Evolutionary conservation across 1,284 basidiomycete genomes (phyloP), one percentile per base, ranked within the genome.

Genomic region (Sparassis latifolia): DNA sequence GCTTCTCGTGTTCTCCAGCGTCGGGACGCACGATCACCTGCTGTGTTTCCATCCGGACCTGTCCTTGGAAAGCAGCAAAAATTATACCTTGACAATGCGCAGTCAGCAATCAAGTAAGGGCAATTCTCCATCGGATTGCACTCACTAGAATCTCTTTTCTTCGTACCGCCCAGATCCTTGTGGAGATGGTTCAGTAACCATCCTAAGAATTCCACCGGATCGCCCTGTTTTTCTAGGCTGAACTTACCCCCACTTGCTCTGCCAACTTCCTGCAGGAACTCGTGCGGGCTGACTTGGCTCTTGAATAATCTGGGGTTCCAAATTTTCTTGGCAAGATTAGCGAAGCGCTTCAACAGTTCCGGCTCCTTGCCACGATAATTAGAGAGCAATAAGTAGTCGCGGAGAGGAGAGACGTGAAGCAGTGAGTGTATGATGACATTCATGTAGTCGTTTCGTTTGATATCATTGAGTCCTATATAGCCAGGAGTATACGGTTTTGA

Each of bases 241-340:
- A 95, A 99, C 68, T 91, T 92, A 10, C 93, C 92, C 33, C 75
- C 79, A 62, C 90, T 94, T 33, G 86, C 86, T 55, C 90, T 80
- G 55, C 88, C 86, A 44, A 99, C 94, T 71, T 99, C 96, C 69
- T 99, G 97, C 55, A 97, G 70, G 66, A 99, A 95, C 68, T 99
- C 97, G 69, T 99, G 97, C 6, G 97, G 97, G 58, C 89, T 92
- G 56, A 98, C 94, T 77, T 99, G 97, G 51, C 90, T 88, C 69
- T 99, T 99, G 82, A 99, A 97, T 50, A 96, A 70, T 45, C 85
- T 76, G 4, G 92, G 90, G 68, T 98, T 99, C 97, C 97, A 99
- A 30, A 98, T 67, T 66, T 97, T 94, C 68, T 92, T 88, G 33
- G 92, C 82, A 41, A 98, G 76, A 38, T 82, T 78, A 32, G 91